Evolutionary conservation across 352 stramenopile species (phyloP), one percentile per base, ranked within the genome.

Genomic region (Phytophthora lateralis): DNA sequence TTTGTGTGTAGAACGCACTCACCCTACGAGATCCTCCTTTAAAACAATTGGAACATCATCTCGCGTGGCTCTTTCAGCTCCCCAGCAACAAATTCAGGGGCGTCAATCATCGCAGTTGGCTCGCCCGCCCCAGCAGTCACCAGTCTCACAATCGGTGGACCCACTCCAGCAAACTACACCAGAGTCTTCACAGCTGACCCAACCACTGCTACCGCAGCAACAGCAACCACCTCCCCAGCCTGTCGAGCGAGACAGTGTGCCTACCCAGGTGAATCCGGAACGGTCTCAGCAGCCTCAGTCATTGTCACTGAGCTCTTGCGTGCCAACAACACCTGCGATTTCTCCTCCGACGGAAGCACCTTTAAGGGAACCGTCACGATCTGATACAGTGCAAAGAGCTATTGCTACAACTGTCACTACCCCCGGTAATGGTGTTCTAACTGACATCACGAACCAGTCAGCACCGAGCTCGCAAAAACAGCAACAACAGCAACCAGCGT

Each of bases 371-470:
- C 24, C 49, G 12, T 49, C 38, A 24, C 49, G 42, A 30, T 34
- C 38, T 47, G 49, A 52, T 37, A 15, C 37, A 24, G 24, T 49
- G 20, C 39, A 56, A 38, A 43, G 45, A 66, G 32, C 43, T 27
- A 35, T 27, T 18, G 46, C 15, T 54, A 73, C 6, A 52, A 55
- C 39, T 30, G 35, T 21, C 15, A 18, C 20, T 38, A 24, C n/a
- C 10, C 32, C 44, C 17, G 58, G 48, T 18, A 55, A 27, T 60
- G 47, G 73, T 8, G 76, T 77, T 3, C 49, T 91, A 18, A 60
- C 67, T 0, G 82, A 91, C 45, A 91, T 91, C 38, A 91, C 82
- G n/a, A 91, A 91, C 56, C 69, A 83, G 24, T 8, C 66, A n/a
- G 50, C 29, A 18, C 15, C 24, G 12, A 68, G 48, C 24, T 49